Evolutionary conservation across 371 early-diverging fungal genomes (phyloP).

Genomic region (Mucor indicus): DNA sequence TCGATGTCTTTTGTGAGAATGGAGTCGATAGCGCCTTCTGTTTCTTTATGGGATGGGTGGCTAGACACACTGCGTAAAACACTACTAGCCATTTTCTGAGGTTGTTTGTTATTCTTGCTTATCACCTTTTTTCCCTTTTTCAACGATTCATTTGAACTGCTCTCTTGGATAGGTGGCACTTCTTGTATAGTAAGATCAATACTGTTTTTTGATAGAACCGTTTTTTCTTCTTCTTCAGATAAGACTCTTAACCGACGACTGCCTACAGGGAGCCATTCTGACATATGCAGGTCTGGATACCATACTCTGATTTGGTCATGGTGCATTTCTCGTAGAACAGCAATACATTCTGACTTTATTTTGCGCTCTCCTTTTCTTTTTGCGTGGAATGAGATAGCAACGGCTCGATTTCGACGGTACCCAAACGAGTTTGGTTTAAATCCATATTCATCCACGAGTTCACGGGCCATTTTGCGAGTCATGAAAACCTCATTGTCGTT

Average conservation of each 20-base stretch:
- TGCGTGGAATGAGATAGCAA: conserved; percentile 29
- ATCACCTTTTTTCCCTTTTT: neutral
- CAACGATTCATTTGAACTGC: neutral
- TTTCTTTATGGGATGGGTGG: too few relatives aligned
- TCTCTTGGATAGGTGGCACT: neutral
- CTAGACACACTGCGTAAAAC: too few relatives aligned
- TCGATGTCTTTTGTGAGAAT: neutral
- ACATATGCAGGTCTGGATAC: conserved; percentile 29
- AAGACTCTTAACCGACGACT: conserved; percentile 38
- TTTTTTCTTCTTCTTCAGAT: conserved; percentile 25
- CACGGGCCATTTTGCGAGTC: conserved; percentile 50
- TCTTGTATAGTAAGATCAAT: conserved; percentile 6
- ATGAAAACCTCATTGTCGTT: conserved; percentile 54
- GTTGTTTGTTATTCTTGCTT: too few relatives aligned
- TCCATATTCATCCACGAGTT: conserved; percentile 41
- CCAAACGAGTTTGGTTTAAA: conserved; percentile 50
- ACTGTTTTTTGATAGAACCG: neutral
- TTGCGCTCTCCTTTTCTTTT: conserved; percentile 4
- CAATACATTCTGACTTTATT: conserved; percentile 23
- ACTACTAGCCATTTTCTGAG: too few relatives aligned
- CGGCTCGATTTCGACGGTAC: conserved; percentile 46
- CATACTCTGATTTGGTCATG: conserved; percentile 32
- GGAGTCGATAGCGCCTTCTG: too few relatives aligned
- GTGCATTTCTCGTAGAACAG: conserved; percentile 34
- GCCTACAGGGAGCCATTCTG: conserved; percentile 37